Evolutionary conservation across 169 alveolate species (phyloP), one percentile per base, ranked within the genome.

Genomic region (Fabrea salina): DNA sequence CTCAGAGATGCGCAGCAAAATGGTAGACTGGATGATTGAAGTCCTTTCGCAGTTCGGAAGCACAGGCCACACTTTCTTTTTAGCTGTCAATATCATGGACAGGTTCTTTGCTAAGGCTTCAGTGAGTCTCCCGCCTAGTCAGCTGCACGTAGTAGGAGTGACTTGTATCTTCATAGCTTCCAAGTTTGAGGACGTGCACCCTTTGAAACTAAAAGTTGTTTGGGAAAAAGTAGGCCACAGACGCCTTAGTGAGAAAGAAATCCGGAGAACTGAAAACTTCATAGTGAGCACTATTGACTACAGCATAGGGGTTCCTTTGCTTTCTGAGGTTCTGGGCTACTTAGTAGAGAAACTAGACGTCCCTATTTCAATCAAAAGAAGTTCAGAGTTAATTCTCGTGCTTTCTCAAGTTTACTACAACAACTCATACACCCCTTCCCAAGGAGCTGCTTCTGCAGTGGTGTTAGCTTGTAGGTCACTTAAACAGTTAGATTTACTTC

Each of bases 21-120:
- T 93, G 97, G 91, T 90, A n/a, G 97, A 91, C 59, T 93, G 97
- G 95, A 91, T 93, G 95, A 88, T 89, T 27, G 97, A 93, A 83
- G 96, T 93, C 11, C 68, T 89, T 22, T 74, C 86, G 13, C 82
- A 89, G 41, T 93, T 88, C 72, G 86, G 87, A 66, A 82, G 91
- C 80, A 80, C 88, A 33, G 91, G 84, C 40, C 70, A 85, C 30
- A 86, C 94, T 2, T 91, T 75, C 78, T 93, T 93, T 84, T 79
- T 90, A 57, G 88, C 94, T 41, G 92, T 93, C 5, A 82, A 86
- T 44, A 32, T 89, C 25, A 84, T 93, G 93, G 97, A 93, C 74
- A 75, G 84, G 35, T 93, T 88, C 81, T 89, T 91, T 30, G 72
- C 82, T 57, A 75, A 53, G 11, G 33, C 13, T 7, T 32, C 11